Percentiles rank a stretch among this genome's conserved stretches.
phyloP scores from a whole-genome alignment of 768 basidiomycete species.

The Cystofilobasidium ferigula region DNA sequence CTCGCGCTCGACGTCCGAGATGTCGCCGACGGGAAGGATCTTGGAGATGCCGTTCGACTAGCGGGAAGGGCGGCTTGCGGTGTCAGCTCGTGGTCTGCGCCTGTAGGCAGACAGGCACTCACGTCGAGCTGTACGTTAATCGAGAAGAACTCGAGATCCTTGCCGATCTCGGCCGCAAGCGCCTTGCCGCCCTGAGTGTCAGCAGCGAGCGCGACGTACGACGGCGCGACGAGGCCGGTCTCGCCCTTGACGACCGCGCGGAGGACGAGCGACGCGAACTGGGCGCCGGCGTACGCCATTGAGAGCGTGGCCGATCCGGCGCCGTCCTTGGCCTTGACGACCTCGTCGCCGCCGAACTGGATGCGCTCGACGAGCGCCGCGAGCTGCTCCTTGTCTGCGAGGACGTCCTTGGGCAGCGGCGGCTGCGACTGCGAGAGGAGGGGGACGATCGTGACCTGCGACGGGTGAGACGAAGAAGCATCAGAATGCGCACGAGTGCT shows the following conservation, averaged over 20 bases:
- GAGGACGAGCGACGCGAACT: constrained; percentile 54
- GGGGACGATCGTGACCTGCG: constrained; percentile 97
- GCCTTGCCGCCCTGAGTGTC: constrained; percentile 46
- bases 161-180: constrained; percentile 12
- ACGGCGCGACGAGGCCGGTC: constrained; percentile 62
- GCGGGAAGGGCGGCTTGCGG: constrained; percentile 1
- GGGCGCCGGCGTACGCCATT: constrained; percentile 65
- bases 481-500: no score
- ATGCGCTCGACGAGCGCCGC: constrained; percentile 78
- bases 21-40: constrained; percentile 66
- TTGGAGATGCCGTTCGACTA: constrained; percentile 72
- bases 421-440: constrained; percentile 67
- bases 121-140: constrained; percentile 80
- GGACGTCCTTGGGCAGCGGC: constrained; percentile 53
- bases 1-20: constrained; percentile 60
- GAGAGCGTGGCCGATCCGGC: constrained; percentile 64
- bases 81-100: no score
- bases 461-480: no score
- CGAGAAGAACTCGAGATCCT: constrained; percentile 74
- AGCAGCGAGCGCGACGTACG: constrained; percentile 68
- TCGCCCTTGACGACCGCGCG: constrained; percentile 54
- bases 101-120: no score
- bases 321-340: constrained; percentile 93
- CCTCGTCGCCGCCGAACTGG: constrained; percentile 96
- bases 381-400: constrained; percentile 54